Percentiles rank a stretch among this genome's conserved stretches.
phyloP scores from a whole-genome alignment of 2,329 filamentous ascomycete species.

The Colletotrichum sp. region DNA sequence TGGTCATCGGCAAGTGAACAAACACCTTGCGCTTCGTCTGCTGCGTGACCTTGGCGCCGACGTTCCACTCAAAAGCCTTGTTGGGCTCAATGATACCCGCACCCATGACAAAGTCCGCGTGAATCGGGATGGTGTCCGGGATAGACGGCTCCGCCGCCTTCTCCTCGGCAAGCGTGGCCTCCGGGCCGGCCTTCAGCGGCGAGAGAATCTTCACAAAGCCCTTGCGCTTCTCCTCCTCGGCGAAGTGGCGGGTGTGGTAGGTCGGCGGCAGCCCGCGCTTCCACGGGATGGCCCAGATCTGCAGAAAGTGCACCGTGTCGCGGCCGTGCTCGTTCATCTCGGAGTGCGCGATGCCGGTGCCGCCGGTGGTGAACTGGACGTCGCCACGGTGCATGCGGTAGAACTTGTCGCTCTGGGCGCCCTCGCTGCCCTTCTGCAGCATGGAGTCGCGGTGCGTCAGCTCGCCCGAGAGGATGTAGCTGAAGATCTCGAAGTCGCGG shows the following conservation, averaged over 20 bases:
- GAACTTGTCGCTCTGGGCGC: constrained; percentile 65
- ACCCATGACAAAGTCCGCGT: constrained; percentile 84
- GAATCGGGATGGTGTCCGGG: constrained; percentile 77
- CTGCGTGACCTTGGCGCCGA: constrained; percentile 64
- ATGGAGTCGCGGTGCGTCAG: constrained; percentile 89
- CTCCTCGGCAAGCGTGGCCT: constrained; percentile 68
- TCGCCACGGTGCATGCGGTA: constrained; percentile 78
- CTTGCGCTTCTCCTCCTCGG: constrained; percentile 74
- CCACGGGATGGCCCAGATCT: constrained; percentile 89
- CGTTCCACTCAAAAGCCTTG: constrained; percentile 71
- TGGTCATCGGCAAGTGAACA: constrained; percentile 82
- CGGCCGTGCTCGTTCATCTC: constrained; percentile 79
- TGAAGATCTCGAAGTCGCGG: constrained; percentile 89
- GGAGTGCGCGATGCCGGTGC: constrained; percentile 79
- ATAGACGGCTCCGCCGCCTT: constrained; percentile 65
- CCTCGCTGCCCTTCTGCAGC: constrained; percentile 72
- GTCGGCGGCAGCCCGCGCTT: constrained; percentile 72
- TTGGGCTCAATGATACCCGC: constrained; percentile 74
- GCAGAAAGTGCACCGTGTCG: constrained; percentile 81
- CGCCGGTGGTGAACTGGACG: constrained; percentile 90
- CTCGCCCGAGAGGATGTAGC: constrained; percentile 84
- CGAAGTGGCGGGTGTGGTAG: constrained; percentile 78
- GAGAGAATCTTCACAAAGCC: constrained; percentile 79
- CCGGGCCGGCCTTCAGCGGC: constrained; percentile 69
- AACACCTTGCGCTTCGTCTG: constrained; percentile 73